These are phyloP conservation scores for Theobroma cacao DNA, from an alignment of 345 rosid genomes.

Conservation along the genomic window DNA sequence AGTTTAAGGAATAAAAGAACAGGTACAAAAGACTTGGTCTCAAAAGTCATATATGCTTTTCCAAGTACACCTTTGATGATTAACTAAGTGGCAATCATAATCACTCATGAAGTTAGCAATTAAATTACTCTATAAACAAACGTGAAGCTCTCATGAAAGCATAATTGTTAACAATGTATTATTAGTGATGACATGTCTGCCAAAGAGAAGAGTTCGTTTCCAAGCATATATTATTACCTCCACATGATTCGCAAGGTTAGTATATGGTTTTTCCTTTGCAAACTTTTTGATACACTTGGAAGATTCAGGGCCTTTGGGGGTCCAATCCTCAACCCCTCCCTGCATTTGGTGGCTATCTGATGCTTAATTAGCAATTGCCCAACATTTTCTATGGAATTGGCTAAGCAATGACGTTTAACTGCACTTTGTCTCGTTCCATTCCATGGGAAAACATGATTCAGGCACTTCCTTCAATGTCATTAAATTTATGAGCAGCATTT, in stretches of 20 bases:
- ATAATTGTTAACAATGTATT: background rate
- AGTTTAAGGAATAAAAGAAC: background rate
- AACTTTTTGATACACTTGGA: background rate
- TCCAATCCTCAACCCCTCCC: background rate
- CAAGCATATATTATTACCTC: background rate
- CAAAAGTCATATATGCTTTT: background rate
- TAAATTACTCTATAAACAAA: constrained; percentile 5
- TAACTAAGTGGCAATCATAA: constrained; percentile 4
- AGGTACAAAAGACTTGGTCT: background rate
- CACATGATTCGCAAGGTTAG: background rate
- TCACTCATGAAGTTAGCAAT: background rate
- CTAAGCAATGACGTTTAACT: constrained; percentile 17
- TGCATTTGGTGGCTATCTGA: background rate
- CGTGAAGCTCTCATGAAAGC: constrained; percentile 7
- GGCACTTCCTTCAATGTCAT: background rate
- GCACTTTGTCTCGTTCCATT: constrained; percentile 9
- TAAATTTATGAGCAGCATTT: background rate
- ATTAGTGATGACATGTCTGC: background rate
- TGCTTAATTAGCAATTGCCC: background rate
- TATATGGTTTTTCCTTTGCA: background rate
- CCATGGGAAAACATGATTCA: background rate
- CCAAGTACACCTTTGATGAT: background rate
- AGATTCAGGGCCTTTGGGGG: background rate
- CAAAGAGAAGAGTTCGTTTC: background rate
- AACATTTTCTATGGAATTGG: background rate